Conservation (phyloP, 257 asterid genomes). For the Nicotiana benthamiana region DNA sequence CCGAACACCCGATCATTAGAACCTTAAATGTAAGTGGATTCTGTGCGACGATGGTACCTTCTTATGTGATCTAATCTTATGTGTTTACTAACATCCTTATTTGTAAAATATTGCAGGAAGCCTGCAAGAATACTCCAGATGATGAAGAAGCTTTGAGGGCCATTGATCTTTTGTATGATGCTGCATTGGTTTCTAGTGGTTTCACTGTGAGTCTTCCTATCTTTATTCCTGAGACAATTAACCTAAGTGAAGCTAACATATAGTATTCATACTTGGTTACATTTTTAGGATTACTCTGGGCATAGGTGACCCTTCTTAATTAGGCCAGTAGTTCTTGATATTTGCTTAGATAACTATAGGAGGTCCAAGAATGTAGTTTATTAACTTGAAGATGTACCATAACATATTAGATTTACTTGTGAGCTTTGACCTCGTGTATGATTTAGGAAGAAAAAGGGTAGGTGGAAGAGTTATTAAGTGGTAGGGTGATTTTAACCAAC, state of each 20-base stretch:
- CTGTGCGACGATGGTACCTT: neutral
- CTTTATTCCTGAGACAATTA: neutral
- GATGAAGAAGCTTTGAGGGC: constrained; percentile 96
- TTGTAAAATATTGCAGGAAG: constrained; percentile 43
- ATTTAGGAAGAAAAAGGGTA: neutral
- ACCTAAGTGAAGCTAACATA: neutral
- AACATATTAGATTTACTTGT: neutral
- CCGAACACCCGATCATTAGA: constrained; percentile 80
- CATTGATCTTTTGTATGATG: constrained; percentile 76
- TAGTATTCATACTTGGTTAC: neutral
- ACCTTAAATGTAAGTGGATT: constrained; percentile 49
- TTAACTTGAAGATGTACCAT: neutral
- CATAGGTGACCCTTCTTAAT: neutral
- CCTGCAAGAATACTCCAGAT: constrained; percentile 58
- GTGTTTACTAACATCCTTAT: neutral
- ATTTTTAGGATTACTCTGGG: neutral
- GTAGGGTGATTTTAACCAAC: neutral
- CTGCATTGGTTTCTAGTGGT: constrained; percentile 92
- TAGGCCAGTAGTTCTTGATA: neutral
- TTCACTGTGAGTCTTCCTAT: constrained; percentile 55
- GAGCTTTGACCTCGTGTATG: neutral
- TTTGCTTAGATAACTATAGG: neutral
- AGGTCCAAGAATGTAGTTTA: neutral
- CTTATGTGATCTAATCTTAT: neutral
- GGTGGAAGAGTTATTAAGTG: neutral